Evolutionary conservation across 106 monocot genomes (phyloP).

Genomic region (Apostasia ramifera): DNA sequence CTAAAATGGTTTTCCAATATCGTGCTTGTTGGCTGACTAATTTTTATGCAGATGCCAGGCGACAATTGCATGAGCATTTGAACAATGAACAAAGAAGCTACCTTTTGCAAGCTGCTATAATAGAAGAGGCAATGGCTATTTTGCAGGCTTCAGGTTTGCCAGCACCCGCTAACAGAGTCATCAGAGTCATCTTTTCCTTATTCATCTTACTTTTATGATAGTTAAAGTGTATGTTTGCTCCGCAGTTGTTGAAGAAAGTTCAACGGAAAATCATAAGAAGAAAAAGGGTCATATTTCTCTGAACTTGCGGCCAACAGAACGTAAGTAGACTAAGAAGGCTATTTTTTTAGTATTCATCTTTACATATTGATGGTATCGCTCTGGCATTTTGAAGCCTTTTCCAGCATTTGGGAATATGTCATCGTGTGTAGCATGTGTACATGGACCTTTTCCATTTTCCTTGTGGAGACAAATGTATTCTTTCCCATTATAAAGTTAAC

Average conservation of each 20-base stretch:
- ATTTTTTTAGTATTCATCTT: neutral
- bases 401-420: too few relatives aligned
- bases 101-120: slow-evolving; percentile 72
- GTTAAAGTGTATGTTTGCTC: slow-evolving; percentile 1
- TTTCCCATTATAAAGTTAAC: too few relatives aligned
- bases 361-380: neutral
- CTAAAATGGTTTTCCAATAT: neutral
- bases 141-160: slow-evolving; percentile 31
- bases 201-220: neutral
- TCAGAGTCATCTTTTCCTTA: neutral
- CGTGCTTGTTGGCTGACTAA: neutral
- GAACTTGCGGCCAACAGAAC: slow-evolving; percentile 65
- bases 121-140: slow-evolving; percentile 53
- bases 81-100: slow-evolving; percentile 39
- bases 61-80: slow-evolving; percentile 54
- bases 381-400: neutral
- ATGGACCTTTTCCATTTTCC: too few relatives aligned
- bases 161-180: neutral
- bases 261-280: slow-evolving; percentile 26
- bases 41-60: slow-evolving; percentile 34
- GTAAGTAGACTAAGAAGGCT: slow-evolving; percentile 32
- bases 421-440: too few relatives aligned
- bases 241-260: slow-evolving; percentile 30
- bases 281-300: slow-evolving; percentile 65
- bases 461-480: too few relatives aligned